Conservation (phyloP, 2,329 filamentous ascomycete genomes). For the Colletotrichum aenigma region DNA sequence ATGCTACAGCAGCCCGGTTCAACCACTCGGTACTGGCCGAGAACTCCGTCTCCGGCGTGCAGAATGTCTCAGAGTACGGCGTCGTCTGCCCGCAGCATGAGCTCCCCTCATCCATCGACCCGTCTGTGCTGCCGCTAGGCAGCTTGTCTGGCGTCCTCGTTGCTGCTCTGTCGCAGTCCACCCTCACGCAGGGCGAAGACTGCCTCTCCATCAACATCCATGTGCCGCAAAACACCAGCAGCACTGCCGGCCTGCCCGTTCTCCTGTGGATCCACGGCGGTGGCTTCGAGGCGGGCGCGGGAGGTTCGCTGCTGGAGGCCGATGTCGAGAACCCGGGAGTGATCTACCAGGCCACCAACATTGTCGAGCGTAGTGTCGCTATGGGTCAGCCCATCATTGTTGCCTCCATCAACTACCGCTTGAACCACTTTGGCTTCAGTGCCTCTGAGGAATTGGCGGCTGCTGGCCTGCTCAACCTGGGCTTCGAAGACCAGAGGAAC, state of each 20-base stretch:
- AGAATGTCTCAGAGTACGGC: background rate
- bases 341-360: background rate
- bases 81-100: background rate
- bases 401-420: constrained; percentile 30
- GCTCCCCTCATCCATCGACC: background rate
- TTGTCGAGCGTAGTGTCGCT: background rate
- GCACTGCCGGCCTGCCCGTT: background rate
- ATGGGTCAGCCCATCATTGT: constrained; percentile 25
- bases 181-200: background rate
- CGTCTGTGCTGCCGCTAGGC: background rate
- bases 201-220: background rate
- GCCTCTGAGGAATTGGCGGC: background rate
- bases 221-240: background rate
- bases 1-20: background rate
- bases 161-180: background rate
- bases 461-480: background rate
- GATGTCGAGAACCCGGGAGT: background rate
- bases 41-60: background rate
- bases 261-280: constrained; percentile 3
- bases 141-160: background rate
- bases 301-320: background rate
- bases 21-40: background rate
- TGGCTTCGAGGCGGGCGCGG: constrained; percentile 14
- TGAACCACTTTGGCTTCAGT: background rate
- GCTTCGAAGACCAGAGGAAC: background rate